Evolutionary conservation across 306 rosid genomes (phyloP), one percentile per base, ranked within the genome.

Genomic region (Biancaea sappan): DNA sequence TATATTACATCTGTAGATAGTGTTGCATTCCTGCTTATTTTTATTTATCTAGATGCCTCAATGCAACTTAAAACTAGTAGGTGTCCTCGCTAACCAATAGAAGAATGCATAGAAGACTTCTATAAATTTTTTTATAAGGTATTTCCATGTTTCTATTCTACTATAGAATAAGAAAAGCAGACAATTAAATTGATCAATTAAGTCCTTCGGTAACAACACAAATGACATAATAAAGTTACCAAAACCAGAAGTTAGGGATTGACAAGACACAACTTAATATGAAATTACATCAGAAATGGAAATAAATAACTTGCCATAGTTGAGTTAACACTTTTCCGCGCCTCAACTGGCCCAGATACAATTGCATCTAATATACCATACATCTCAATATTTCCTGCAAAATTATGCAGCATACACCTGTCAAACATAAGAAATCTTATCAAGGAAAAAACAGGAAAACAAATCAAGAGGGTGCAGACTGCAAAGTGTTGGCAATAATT

Each of bases 381-480:
- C 98, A 93, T 93, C 86, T 90, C 95, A 67, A 86, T 43, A 15
- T 93, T 90, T 83, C 95, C 98, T 29, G 98, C 96, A 77, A 93
- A 90, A 73, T 93, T 93, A 87, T 93, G 98, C 78, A 93, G 88
- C 98, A 93, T 93, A 74, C 98, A 90, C 98, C 95, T 93, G 96
- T 48, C 72, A 28, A 72, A 66, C 66, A 82, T 58, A 77, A 79
- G n/a, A 52, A 7, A 28, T 47, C 56, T 32, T 34, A 29, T 79
- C 62, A 71, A 62, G 68, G 14, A 3, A 15, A 62, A 67, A 72
- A 31, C 28, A 77, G n/a, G 68, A 52, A 18, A 41, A 71, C 37
- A n/a, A 63, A 44, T 64, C 38, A 57, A 52, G 64, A 74, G 68
- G 32, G 71, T 48, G 69, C 70, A 72, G 57, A 69, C 43, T 32